Evolutionary conservation across 768 basidiomycete genomes (phyloP).

Genomic region (Russula ochroleuca): DNA sequence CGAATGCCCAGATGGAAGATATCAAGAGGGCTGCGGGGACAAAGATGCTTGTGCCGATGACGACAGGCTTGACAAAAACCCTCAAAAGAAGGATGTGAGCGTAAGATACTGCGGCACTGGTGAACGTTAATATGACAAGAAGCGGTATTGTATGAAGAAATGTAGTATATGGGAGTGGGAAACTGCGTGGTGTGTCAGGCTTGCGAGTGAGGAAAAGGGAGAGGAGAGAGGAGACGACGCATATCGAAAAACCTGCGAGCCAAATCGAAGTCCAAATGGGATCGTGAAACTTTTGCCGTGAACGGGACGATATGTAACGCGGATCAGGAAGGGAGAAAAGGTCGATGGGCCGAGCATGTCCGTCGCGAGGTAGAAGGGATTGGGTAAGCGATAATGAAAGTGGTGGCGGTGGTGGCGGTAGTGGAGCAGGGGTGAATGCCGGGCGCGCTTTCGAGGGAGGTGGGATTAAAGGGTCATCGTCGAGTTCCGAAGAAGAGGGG

Average conservation of each 20-base stretch:
- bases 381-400: slow-evolving; percentile 70
- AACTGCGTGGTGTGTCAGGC: slow-evolving; percentile 35
- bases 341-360: slow-evolving; percentile 56
- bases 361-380: slow-evolving; percentile 73
- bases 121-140: slow-evolving; percentile 63
- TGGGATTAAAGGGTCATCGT: slow-evolving; percentile 41
- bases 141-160: slow-evolving; percentile 75
- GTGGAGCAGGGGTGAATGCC: slow-evolving; percentile 37
- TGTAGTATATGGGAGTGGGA: slow-evolving; percentile 69
- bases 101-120: slow-evolving; percentile 70
- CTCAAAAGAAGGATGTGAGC: slow-evolving; percentile 70
- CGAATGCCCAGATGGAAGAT: slow-evolving; percentile 76
- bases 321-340: slow-evolving; percentile 78
- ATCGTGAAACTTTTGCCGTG: slow-evolving; percentile 71
- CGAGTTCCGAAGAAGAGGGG: slow-evolving; percentile 40
- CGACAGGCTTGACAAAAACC: slow-evolving; percentile 79
- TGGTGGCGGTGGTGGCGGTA: slow-evolving; percentile 44
- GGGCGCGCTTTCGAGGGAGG: slow-evolving; percentile 43
- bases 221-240: slow-evolving; percentile 59
- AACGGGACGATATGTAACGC: slow-evolving; percentile 51
- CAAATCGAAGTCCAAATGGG: slow-evolving; percentile 66
- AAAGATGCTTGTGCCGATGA: slow-evolving; percentile 71
- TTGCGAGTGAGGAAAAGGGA: slow-evolving; percentile 56
- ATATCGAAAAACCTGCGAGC: slow-evolving; percentile 54
- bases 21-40: slow-evolving; percentile 70